Evolutionary conservation across 2,329 filamentous ascomycete genomes (phyloP).

Genomic region (Fusarium avenaceum): DNA sequence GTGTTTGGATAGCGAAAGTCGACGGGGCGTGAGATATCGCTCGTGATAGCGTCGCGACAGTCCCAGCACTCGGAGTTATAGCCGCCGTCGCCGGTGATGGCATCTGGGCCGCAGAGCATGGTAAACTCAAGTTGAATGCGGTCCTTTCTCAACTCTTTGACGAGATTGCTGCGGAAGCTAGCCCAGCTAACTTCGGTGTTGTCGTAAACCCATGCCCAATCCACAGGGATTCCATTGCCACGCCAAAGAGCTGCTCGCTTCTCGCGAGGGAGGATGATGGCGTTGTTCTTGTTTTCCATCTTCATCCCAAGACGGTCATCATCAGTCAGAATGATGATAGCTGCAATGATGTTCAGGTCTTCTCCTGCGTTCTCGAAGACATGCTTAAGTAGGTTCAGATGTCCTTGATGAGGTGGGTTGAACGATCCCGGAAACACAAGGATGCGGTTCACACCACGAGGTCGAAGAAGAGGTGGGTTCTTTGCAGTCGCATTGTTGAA

Average conservation of each 20-base stretch:
- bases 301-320: constrained; percentile 48
- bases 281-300: constrained; percentile 15
- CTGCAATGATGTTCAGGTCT: constrained; percentile 51
- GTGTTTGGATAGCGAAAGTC: constrained; percentile 47
- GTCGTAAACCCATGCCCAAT: constrained; percentile 50
- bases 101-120: constrained; percentile 47
- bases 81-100: constrained; percentile 23
- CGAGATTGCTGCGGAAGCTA: constrained; percentile 25
- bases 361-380: constrained; percentile 47
- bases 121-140: constrained; percentile 42
- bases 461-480: constrained; percentile 19
- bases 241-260: constrained; percentile 50
- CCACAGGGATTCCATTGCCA: constrained; percentile 11
- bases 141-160: constrained; percentile 5
- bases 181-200: constrained; percentile 35
- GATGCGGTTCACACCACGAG: constrained; percentile 47
- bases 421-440: constrained; percentile 56
- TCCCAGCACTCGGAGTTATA: constrained; percentile 41
- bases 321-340: constrained; percentile 49
- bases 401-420: constrained; percentile 56
- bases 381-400: constrained; percentile 51
- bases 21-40: constrained; percentile 44
- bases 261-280: constrained; percentile 34
- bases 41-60: constrained; percentile 45
- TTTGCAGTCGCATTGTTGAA: constrained; percentile 34